Evolutionary conservation across 305 asterid species (phyloP).

Genomic region (Fraxinus angustifolia): DNA sequence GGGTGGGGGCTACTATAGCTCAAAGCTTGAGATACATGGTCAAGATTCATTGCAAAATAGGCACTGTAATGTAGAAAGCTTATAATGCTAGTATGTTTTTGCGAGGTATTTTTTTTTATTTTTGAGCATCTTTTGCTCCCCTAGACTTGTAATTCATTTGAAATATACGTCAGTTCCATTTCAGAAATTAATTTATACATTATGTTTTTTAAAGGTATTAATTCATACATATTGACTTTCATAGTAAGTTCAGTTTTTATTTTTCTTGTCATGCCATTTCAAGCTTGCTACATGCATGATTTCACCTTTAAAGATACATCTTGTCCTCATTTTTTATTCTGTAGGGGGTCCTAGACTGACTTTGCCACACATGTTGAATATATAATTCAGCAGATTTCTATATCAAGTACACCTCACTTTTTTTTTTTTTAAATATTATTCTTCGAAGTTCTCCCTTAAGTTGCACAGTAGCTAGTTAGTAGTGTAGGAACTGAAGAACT

Average conservation of each 20-base stretch:
- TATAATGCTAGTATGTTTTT: background rate
- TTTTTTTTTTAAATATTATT: background rate
- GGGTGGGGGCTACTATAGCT: background rate
- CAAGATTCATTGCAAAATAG: background rate
- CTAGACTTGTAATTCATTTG: background rate
- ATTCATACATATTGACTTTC: background rate
- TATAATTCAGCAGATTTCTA: background rate
- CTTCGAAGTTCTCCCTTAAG: background rate
- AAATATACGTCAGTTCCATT: background rate
- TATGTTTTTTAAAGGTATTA: background rate
- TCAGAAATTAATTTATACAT: background rate
- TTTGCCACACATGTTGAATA: background rate
- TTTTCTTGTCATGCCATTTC: background rate
- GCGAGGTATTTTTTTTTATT: background rate
- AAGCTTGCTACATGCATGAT: background rate
- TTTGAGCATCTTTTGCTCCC: background rate
- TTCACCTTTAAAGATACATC: background rate
- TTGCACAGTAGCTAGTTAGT: background rate
- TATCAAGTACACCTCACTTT: background rate
- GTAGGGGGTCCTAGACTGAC: background rate
- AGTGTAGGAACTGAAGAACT: background rate
- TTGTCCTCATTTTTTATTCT: background rate
- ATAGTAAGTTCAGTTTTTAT: background rate
- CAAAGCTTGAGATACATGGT: background rate
- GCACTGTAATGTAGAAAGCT: background rate